Evolutionary conservation across 202 grass and related monocot genomes (phyloP).

Genomic region (Musa balbisiana): DNA sequence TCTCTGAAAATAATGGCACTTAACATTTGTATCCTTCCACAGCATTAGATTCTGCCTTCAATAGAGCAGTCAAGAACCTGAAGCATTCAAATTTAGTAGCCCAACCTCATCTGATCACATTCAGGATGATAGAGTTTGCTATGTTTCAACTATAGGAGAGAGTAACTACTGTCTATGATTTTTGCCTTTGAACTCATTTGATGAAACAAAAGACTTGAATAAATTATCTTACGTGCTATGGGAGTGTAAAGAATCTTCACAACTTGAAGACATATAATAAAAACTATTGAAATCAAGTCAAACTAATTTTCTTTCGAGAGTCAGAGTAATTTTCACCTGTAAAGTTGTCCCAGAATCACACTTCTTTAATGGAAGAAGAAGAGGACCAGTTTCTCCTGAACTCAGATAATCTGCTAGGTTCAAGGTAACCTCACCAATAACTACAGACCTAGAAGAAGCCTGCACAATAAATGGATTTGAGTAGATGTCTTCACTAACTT

Average conservation of each 20-base stretch:
- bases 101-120: too few species aligned
- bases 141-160: too few species aligned
- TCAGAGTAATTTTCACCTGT: conserved; percentile 41
- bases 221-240: not conserved
- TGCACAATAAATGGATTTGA: conserved; percentile 26
- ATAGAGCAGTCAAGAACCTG: too few species aligned
- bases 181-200: not conserved
- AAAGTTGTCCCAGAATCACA: conserved; percentile 63
- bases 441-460: conserved; percentile 57
- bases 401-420: conserved; percentile 64
- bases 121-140: too few species aligned
- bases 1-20: not conserved
- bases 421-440: conserved; percentile 60
- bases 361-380: conserved; percentile 63
- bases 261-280: not conserved
- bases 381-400: conserved; percentile 44
- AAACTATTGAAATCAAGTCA: not conserved
- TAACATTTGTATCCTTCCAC: not conserved
- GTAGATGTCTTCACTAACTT: not conserved
- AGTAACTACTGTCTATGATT: not conserved
- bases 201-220: not conserved
- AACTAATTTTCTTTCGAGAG: not conserved
- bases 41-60: not conserved
- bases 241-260: not conserved
- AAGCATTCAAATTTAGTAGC: too few species aligned